These are phyloP conservation scores for Claviceps sp. DNA, from an alignment of 2,329 filamentous ascomycete species.

Conservation along the genomic window DNA sequence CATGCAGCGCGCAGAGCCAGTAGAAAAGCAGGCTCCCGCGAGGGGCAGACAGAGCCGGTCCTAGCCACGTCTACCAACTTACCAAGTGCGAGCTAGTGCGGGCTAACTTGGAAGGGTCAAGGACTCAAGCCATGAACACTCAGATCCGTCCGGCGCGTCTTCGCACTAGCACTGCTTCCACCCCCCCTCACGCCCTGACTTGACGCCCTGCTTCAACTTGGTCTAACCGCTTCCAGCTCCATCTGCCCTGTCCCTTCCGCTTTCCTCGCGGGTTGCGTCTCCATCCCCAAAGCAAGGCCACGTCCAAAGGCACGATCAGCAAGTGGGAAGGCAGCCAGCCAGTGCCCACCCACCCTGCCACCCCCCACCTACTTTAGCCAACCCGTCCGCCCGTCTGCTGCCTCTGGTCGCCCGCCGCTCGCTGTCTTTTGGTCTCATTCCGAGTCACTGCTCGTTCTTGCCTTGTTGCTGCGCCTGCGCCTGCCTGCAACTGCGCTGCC, in stretches of 20 bases:
- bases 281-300: neutral
- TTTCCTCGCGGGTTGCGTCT: neutral
- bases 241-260: neutral
- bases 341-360: neutral
- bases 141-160: no score
- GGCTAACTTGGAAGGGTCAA: no score
- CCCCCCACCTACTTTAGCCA: neutral
- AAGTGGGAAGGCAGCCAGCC: slow-evolving; percentile 1
- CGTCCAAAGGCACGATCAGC: neutral
- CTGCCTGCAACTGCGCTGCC: slow-evolving; percentile 6
- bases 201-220: neutral
- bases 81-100: no score
- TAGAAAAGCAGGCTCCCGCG: no score
- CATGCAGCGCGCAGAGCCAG: no score
- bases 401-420: neutral
- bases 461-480: slow-evolving; percentile 7
- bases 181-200: neutral
- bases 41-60: no score
- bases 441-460: neutral
- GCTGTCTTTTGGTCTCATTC: neutral
- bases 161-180: neutral
- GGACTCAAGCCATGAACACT: no score
- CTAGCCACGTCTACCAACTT: no score
- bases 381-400: neutral
- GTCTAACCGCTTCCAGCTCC: neutral